Evolutionary conservation across 2,329 filamentous ascomycete genomes (phyloP).

Genomic region (Colletotrichum eleusines): DNA sequence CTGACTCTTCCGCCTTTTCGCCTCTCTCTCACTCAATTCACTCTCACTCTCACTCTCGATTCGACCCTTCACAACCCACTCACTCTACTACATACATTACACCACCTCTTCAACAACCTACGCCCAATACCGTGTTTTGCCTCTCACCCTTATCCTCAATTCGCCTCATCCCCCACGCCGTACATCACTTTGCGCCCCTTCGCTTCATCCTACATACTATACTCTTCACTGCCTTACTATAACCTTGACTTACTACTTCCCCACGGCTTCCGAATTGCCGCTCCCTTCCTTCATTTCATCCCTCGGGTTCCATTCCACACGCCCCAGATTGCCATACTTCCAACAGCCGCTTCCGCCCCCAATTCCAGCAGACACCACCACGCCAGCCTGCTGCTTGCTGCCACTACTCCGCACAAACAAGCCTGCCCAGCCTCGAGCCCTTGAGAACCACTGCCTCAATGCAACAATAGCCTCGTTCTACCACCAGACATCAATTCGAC

Average conservation of each 20-base stretch:
- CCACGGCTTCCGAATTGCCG: slow-evolving; percentile 17
- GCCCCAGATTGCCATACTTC: slow-evolving; percentile 16
- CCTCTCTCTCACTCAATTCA: slow-evolving; percentile 18
- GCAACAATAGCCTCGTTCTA: slow-evolving; percentile 40
- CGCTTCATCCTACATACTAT: slow-evolving; percentile 41
- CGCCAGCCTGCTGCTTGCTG: slow-evolving; percentile 10
- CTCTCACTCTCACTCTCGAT: slow-evolving; percentile 15
- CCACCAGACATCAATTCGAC: slow-evolving; percentile 29
- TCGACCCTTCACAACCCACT: slow-evolving; percentile 3
- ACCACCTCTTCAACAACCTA: neutral
- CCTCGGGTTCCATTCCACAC: slow-evolving; percentile 19
- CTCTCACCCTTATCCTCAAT: neutral
- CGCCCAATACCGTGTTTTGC: neutral
- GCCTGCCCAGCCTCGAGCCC: slow-evolving; percentile 24
- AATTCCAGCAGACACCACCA: slow-evolving; percentile 11
- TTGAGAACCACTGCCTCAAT: slow-evolving; percentile 40
- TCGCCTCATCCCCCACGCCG: neutral
- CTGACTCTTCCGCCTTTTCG: slow-evolving; percentile 6
- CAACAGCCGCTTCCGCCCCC: slow-evolving; percentile 29
- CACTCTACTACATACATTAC: slow-evolving; percentile 5
- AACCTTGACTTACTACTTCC: slow-evolving; percentile 14
- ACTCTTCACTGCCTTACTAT: slow-evolving; percentile 23
- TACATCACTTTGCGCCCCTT: slow-evolving; percentile 33
- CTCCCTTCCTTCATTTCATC: slow-evolving; percentile 37
- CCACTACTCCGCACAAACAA: neutral